Conservation (phyloP, 805 yeast genomes). For the Starmerella apis region DNA sequence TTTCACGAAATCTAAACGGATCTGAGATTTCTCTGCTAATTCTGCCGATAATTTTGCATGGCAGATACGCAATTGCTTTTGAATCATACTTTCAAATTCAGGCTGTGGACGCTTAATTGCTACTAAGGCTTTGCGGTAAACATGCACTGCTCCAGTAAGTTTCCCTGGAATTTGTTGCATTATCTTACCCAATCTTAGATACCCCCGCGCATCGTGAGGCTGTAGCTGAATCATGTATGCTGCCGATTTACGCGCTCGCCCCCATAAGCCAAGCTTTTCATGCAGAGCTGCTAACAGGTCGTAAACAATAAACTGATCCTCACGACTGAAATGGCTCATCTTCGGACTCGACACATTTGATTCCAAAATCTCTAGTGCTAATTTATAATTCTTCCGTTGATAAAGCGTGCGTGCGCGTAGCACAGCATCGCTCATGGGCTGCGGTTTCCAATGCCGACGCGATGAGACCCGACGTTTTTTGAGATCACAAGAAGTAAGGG, state of each 20-base stretch:
- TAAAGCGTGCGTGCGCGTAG: slow-evolving; percentile 20
- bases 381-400: slow-evolving; percentile 11
- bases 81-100: slow-evolving; percentile 3
- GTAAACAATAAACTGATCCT: slow-evolving; percentile 8
- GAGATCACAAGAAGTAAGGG: neutral
- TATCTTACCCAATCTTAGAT: slow-evolving; percentile 22
- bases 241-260: slow-evolving; percentile 19
- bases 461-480: neutral
- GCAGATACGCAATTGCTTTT: slow-evolving; percentile 7
- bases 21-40: neutral
- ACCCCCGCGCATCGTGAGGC: slow-evolving; percentile 19
- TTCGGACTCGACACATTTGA: slow-evolving; percentile 5
- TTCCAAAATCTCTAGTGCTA: slow-evolving; percentile 22
- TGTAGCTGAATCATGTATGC: slow-evolving; percentile 13
- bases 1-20: neutral
- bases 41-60: neutral
- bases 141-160: slow-evolving; percentile 13
- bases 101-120: slow-evolving; percentile 7
- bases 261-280: slow-evolving; percentile 17
- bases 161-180: slow-evolving; percentile 14
- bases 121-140: slow-evolving; percentile 17
- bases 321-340: neutral
- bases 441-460: slow-evolving; percentile 2
- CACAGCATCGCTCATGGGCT: slow-evolving; percentile 18
- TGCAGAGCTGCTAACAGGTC: slow-evolving; percentile 22